Evolutionary conservation across 1,284 basidiomycete genomes (phyloP).

Genomic region (Paramarasmius palmivorus): DNA sequence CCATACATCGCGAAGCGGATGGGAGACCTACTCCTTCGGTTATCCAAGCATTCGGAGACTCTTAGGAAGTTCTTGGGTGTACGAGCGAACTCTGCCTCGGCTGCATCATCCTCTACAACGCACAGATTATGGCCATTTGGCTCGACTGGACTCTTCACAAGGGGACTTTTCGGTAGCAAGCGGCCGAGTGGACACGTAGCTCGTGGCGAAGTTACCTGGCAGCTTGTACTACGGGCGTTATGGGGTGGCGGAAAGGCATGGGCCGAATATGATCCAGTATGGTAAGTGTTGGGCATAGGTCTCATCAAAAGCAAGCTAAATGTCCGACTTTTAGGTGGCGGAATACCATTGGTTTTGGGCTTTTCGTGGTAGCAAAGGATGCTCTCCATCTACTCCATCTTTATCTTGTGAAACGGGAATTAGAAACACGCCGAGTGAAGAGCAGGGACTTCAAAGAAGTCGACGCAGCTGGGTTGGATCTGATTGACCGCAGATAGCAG

Average conservation of each 20-base stretch:
- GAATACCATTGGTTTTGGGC: constrained; percentile 66
- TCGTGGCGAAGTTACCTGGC: constrained; percentile 30
- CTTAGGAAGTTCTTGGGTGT: constrained; percentile 2
- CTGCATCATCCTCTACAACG: constrained; percentile 16
- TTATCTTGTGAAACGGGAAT: constrained; percentile 67
- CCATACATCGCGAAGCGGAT: constrained; percentile 65
- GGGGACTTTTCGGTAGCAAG: not conserved
- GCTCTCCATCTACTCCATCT: constrained; percentile 64
- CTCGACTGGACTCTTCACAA: not conserved
- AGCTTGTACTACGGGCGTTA: constrained; percentile 44
- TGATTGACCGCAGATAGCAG: too few relatives aligned
- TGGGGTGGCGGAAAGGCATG: constrained; percentile 59
- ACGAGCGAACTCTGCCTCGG: constrained; percentile 18
- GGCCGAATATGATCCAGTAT: constrained; percentile 71
- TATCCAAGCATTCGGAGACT: constrained; percentile 39
- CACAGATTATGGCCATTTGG: not conserved
- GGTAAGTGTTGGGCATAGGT: constrained; percentile 40
- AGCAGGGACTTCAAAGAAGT: constrained; percentile 70
- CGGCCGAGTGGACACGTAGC: constrained; percentile 1
- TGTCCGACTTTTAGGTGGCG: constrained; percentile 54
- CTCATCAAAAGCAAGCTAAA: not conserved
- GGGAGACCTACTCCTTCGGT: constrained; percentile 57
- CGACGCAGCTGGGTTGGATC: constrained; percentile 62
- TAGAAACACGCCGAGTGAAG: constrained; percentile 64
- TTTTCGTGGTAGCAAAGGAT: constrained; percentile 69